A percentile compares a stretch with the other conserved stretches of the same genome.
Evolutionary conservation across 2,329 filamentous ascomycete species (phyloP).

Genomic region (Penicillium sp.): DNA sequence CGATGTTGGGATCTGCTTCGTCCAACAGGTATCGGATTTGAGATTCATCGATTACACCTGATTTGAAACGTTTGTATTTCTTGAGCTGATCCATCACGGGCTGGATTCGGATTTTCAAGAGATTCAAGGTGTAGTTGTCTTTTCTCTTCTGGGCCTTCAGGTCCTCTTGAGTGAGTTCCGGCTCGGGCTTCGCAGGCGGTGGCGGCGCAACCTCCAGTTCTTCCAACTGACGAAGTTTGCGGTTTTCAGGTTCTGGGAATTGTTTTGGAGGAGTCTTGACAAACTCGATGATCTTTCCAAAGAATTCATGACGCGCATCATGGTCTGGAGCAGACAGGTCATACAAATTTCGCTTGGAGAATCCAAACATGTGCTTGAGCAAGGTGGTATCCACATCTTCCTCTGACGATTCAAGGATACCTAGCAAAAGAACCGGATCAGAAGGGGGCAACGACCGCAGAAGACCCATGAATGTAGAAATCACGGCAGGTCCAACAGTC

Average conservation of each 20-base stretch:
- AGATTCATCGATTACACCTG: conserved; percentile 68
- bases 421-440: conserved; percentile 82
- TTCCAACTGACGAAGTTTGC: conserved; percentile 81
- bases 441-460: conserved; percentile 80
- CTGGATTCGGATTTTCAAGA: conserved; percentile 83
- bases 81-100: conserved; percentile 98
- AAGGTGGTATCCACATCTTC: conserved; percentile 61
- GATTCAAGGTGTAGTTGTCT: conserved; percentile 79
- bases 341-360: conserved; percentile 73
- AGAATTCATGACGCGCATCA: conserved; percentile 69
- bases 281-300: conserved; percentile 68
- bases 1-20: conserved; percentile 68
- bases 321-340: conserved; percentile 64
- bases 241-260: conserved; percentile 79
- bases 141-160: conserved; percentile 73
- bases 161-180: conserved; percentile 70
- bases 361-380: conserved; percentile 77
- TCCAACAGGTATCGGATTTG: conserved; percentile 79
- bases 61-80: conserved; percentile 84
- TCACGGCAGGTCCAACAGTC: conserved; percentile 59
- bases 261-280: conserved; percentile 75
- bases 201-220: conserved; percentile 70
- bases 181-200: conserved; percentile 60
- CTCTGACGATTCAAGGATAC: conserved; percentile 70
- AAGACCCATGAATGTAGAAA: conserved; percentile 79